Percentiles rank a stretch among this genome's conserved stretches.
phyloP scores from a whole-genome alignment of 345 rosid genomes.

The Euclidium syriacum region DNA sequence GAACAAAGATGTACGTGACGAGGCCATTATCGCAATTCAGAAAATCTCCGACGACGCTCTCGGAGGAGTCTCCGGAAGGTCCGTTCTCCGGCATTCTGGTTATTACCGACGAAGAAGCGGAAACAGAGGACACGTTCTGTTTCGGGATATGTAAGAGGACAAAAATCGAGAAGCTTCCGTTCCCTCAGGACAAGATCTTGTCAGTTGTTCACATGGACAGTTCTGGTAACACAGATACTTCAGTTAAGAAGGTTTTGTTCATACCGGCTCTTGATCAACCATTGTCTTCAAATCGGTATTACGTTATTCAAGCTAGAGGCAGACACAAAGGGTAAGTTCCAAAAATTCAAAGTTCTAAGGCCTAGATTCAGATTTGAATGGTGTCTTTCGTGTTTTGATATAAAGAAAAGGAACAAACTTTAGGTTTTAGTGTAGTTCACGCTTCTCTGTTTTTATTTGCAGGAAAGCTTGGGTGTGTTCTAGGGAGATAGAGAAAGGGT shows the following conservation, averaged over 20 bases:
- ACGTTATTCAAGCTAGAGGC: conserved; percentile 54
- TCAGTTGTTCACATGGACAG: conserved; percentile 41
- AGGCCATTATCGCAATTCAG: conserved; percentile 48
- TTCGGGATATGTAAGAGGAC: conserved; percentile 42
- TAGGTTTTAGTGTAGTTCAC: neutral
- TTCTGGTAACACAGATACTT: conserved; percentile 36
- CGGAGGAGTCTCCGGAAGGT: conserved; percentile 54
- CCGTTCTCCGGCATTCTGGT: conserved; percentile 60
- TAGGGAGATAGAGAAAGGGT: conserved; percentile 44
- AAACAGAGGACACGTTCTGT: conserved; percentile 48
- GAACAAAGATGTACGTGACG: conserved; percentile 48
- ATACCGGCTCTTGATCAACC: conserved; percentile 69
- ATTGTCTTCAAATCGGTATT: conserved; percentile 52
- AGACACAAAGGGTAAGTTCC: conserved; percentile 52
- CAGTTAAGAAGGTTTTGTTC: conserved; percentile 50
- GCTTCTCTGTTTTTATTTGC: conserved; percentile 1
- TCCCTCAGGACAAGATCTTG: conserved; percentile 63
- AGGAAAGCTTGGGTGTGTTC: conserved; percentile 60
- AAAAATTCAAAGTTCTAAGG: neutral
- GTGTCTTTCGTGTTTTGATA: neutral
- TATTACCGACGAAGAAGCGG: conserved; percentile 63
- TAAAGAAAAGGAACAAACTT: neutral
- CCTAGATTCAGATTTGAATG: neutral
- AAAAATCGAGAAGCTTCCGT: conserved; percentile 48
- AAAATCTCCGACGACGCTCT: conserved; percentile 36